A percentile compares a stretch with the other conserved stretches of the same genome.
These are phyloP conservation scores for Kwoniella mangroviensis DNA, from an alignment of 768 basidiomycete genomes.

Conservation along the genomic window DNA sequence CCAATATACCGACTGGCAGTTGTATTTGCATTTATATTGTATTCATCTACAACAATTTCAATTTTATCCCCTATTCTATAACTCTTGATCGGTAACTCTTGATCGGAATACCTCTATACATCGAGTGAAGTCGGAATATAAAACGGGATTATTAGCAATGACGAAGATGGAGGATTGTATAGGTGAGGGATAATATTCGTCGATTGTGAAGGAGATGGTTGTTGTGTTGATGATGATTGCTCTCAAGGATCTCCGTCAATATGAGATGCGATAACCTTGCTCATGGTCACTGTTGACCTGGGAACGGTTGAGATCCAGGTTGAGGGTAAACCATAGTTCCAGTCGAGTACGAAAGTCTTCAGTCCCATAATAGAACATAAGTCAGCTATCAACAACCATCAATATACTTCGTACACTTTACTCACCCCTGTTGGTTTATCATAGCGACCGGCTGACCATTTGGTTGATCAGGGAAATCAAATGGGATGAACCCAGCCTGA, in stretches of 20 bases:
- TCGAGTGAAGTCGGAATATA: no score
- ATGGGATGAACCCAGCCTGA: slow-evolving; percentile 22
- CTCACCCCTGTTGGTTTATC: slow-evolving; percentile 2
- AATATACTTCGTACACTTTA: neutral
- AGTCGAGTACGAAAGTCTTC: slow-evolving; percentile 8
- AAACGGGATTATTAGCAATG: no score
- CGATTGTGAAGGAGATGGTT: neutral
- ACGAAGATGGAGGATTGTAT: no score
- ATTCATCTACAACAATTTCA: neutral
- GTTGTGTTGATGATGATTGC: neutral
- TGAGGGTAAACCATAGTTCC: slow-evolving; percentile 20
- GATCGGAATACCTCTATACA: neutral
- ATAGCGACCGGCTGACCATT: slow-evolving; percentile 6
- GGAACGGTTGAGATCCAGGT: slow-evolving; percentile 1
- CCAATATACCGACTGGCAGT: neutral
- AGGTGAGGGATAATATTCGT: no score
- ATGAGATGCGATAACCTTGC: neutral
- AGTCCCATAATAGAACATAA: neutral
- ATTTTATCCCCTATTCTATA: neutral
- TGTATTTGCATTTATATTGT: neutral
- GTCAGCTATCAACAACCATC: neutral
- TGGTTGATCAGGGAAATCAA: slow-evolving; percentile 22
- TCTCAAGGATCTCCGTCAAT: neutral
- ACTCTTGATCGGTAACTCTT: neutral
- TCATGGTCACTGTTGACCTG: neutral